These are phyloP conservation scores for Trichoderma sp. DNA, from an alignment of 2,329 filamentous ascomycete species.

Conservation along the genomic window DNA sequence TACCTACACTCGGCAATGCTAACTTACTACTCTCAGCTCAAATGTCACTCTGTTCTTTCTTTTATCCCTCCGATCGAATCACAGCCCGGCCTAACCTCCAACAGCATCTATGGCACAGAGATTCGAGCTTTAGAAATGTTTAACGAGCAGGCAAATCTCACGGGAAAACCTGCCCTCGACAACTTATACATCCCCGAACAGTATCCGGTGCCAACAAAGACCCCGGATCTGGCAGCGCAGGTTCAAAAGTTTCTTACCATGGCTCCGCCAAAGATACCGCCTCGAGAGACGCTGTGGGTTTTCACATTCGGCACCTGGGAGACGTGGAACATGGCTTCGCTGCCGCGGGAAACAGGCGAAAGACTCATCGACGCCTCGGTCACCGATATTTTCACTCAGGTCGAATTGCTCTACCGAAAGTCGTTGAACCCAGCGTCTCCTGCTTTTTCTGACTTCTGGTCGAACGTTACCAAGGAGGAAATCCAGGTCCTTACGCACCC, in stretches of 20 bases:
- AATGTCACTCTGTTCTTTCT: conserved; percentile 49
- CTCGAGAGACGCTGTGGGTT: conserved; percentile 54
- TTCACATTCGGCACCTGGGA: conserved; percentile 58
- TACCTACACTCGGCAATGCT: not conserved
- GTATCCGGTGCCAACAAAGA: conserved; percentile 43
- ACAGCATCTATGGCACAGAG: conserved; percentile 50
- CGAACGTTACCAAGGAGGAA: conserved; percentile 32
- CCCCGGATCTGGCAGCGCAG: conserved; percentile 48
- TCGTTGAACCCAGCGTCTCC: conserved; percentile 44
- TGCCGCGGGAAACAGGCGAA: conserved; percentile 44
- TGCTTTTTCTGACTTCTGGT: conserved; percentile 49
- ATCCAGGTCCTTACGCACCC: conserved; percentile 31
- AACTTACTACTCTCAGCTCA: conserved; percentile 38
- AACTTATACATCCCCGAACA: conserved; percentile 46
- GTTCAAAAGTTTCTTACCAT: conserved; percentile 48
- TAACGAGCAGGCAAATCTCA: conserved; percentile 35
- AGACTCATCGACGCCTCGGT: conserved; percentile 40
- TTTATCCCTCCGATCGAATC: conserved; percentile 45
- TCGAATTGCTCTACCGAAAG: conserved; percentile 50
- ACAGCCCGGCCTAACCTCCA: conserved; percentile 56
- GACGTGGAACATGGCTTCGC: conserved; percentile 52
- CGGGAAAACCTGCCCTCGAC: conserved; percentile 41
- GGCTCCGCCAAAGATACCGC: conserved; percentile 34
- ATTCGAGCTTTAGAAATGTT: conserved; percentile 41
- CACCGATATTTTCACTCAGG: conserved; percentile 45